A percentile compares a stretch with the other conserved stretches of the same genome.
Conservation (phyloP, 441 rosid genomes). For the Croton setiger region DNA sequence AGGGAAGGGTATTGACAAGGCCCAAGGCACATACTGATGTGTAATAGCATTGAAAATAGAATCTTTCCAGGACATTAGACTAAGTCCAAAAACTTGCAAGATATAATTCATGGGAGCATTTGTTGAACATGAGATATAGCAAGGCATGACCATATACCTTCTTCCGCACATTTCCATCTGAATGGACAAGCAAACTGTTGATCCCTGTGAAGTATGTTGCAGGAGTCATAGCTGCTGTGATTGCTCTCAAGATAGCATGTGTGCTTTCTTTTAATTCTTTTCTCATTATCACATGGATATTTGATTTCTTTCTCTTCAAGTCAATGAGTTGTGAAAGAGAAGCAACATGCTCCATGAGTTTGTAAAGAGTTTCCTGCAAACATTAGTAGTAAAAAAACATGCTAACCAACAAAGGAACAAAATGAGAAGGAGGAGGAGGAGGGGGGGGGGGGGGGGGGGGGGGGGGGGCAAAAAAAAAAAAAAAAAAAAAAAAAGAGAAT, state of each 20-base stretch:
- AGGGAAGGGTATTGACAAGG: neutral
- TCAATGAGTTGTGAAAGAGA: slow-evolving; percentile 49
- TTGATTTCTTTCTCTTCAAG: slow-evolving; percentile 43
- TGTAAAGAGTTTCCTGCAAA: slow-evolving; percentile 64
- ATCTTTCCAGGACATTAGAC: slow-evolving; percentile 6
- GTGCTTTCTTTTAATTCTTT: slow-evolving; percentile 57
- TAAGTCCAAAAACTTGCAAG: neutral
- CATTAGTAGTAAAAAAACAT: slow-evolving; percentile 1
- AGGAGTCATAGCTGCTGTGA: slow-evolving; percentile 59
- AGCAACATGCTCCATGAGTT: slow-evolving; percentile 76
- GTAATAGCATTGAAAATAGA: neutral
- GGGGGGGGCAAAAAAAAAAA: too few relatives aligned
- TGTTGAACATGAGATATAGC: neutral
- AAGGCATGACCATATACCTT: slow-evolving; percentile 52
- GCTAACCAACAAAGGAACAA: neutral
- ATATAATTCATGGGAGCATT: neutral
- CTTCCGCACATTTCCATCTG: slow-evolving; percentile 55
- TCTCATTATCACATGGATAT: slow-evolving; percentile 37
- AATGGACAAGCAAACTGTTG: slow-evolving; percentile 57
- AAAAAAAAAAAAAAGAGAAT: too few relatives aligned
- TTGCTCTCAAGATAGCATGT: slow-evolving; percentile 56
- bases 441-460: too few relatives aligned
- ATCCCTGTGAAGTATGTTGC: slow-evolving; percentile 72
- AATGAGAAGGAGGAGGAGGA: neutral
- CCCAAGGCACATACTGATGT: neutral